Percentiles rank a stretch among this genome's conserved stretches.
Conservation (phyloP, 2,329 filamentous ascomycete genomes). For the Lachnellula suecica region DNA sequence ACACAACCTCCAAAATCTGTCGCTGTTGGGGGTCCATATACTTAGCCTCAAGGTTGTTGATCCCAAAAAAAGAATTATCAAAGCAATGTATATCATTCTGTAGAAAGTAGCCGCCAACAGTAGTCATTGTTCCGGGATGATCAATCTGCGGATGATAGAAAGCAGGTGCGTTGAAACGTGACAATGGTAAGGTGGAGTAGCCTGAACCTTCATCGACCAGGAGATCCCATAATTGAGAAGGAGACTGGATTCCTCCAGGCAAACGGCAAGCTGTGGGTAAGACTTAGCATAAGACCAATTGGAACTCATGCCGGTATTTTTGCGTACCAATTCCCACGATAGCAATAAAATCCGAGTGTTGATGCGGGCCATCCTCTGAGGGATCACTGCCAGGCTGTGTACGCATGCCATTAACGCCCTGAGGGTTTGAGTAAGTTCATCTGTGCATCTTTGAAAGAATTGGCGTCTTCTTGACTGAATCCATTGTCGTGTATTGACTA, state of each 20-base stretch:
- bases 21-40: constrained; percentile 47
- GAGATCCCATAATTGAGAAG: background rate
- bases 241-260: background rate
- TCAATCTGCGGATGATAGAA: constrained; percentile 43
- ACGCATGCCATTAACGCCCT: too few species aligned
- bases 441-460: too few species aligned
- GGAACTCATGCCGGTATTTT: background rate
- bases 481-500: too few species aligned
- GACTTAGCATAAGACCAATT: background rate
- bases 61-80: constrained; percentile 17
- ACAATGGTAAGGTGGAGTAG: background rate
- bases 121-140: constrained; percentile 28
- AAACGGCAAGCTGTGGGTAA: background rate
- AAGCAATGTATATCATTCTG: constrained; percentile 11
- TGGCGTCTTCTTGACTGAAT: too few species aligned
- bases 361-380: too few species aligned
- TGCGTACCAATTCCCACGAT: background rate
- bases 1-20: constrained; percentile 43
- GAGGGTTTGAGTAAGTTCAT: too few species aligned
- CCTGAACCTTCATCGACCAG: background rate
- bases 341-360: background rate
- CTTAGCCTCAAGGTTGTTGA: constrained; percentile 18
- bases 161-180: background rate
- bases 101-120: constrained; percentile 1
- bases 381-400: too few species aligned